These are phyloP conservation scores for Camellia oleifera DNA, from an alignment of 179 eudicot species.

Conservation along the genomic window DNA sequence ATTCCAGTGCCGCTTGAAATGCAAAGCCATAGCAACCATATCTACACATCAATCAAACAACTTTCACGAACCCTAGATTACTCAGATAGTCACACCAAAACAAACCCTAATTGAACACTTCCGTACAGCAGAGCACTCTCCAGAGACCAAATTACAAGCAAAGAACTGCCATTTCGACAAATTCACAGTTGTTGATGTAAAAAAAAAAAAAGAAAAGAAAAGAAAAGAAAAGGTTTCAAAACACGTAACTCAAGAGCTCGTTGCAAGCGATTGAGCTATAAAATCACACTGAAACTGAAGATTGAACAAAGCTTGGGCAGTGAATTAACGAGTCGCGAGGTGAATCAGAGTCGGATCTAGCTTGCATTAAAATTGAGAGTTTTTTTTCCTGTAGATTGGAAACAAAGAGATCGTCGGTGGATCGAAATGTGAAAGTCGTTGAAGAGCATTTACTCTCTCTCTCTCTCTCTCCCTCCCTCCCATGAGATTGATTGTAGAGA, in stretches of 20 bases:
- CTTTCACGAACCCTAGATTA: constrained; percentile 11
- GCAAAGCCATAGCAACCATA: neutral
- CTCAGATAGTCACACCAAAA: neutral
- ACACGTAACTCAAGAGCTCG: neutral
- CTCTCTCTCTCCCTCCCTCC: neutral
- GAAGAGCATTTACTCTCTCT: neutral
- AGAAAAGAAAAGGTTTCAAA: constrained; percentile 12
- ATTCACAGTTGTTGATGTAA: constrained; percentile 11
- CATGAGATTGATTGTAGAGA: constrained; percentile 6
- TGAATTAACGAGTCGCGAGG: neutral
- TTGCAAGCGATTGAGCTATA: neutral
- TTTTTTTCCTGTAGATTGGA: neutral
- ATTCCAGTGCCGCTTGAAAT: neutral
- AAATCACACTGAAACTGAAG: neutral
- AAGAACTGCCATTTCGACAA: neutral
- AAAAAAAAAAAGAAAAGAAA: neutral
- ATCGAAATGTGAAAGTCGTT: neutral
- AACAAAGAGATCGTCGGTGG: constrained; percentile 15
- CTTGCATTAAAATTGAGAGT: constrained; percentile 4
- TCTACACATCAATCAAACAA: neutral
- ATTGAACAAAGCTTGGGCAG: constrained; percentile 4
- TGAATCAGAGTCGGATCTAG: constrained; percentile 14
- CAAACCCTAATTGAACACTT: neutral
- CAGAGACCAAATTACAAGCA: neutral
- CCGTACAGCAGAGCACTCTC: neutral